phyloP scores from a whole-genome alignment of 148 eudicot species.

The Chenopodium berlandieri region DNA sequence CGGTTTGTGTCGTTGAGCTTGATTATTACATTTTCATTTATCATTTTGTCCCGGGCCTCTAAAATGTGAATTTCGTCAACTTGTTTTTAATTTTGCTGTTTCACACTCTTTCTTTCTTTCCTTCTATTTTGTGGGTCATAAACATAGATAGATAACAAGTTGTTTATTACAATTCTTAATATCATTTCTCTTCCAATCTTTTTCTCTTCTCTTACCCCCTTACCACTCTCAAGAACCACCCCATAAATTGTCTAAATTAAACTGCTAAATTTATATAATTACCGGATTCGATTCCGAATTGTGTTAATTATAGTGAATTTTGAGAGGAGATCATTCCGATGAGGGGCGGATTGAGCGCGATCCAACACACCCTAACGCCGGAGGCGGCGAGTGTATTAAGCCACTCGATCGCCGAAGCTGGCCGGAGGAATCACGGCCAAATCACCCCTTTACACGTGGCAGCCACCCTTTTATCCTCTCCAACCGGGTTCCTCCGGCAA shows the following conservation, averaged over 20 bases:
- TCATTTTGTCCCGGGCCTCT: not conserved
- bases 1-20: slow-evolving; percentile 39
- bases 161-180: not conserved
- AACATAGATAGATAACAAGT: not conserved
- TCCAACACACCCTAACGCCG: slow-evolving; percentile 87
- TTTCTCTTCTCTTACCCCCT: not conserved
- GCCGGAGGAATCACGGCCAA: slow-evolving; percentile 81
- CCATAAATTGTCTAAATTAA: too few species aligned
- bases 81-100: slow-evolving; percentile 11
- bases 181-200: not conserved
- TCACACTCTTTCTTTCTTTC: slow-evolving; percentile 30
- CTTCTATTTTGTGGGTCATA: slow-evolving; percentile 14
- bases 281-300: slow-evolving; percentile 10
- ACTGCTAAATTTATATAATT: too few species aligned
- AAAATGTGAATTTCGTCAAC: slow-evolving; percentile 34
- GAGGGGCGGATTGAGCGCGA: slow-evolving; percentile 85
- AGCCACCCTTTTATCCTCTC: slow-evolving; percentile 66
- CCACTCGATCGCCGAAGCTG: slow-evolving; percentile 86
- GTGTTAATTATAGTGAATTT: not conserved
- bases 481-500: slow-evolving; percentile 65
- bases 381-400: slow-evolving; percentile 70
- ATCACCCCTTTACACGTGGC: slow-evolving; percentile 97
- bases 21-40: too few species aligned
- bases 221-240: not conserved
- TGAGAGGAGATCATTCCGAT: slow-evolving; percentile 22